Evolutionary conservation across 805 yeast genomes (phyloP), one percentile per base, ranked within the genome.

Genomic region (Wickerhamomyces subpelliculosus): DNA sequence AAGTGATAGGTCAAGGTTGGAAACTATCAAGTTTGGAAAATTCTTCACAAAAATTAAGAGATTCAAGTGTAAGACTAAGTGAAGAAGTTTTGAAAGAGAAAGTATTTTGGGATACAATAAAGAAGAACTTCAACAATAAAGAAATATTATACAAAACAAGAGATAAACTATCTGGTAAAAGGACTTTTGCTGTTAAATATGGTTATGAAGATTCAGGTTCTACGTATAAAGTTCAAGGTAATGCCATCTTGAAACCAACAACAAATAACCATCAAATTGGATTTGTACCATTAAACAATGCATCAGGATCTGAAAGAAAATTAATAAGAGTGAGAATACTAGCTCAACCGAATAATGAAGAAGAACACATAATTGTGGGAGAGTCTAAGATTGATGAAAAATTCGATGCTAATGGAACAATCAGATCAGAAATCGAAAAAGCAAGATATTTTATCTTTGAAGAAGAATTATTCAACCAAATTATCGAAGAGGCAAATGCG

Each of bases 121-220:
- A 45, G 38, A 47, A 41, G 30, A 53, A 51, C 32, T 48, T 51
- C 36, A 51, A 55, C 24, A 46, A 51, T 17, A 72, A 70, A 40
- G 95, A 85, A 52, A 77, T 79, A 1, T 57, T 89, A 11, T 79
- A 81, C 51, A 84, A 83, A 47, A 68, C 80, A 20, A 70, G 78
- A 38, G 80, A 75, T 39, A 78, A 77, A 8, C 67, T 69, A 7
- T 57, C 69, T 0, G 67, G 76, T 16, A 73, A 76, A 9, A 64
- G 63, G 40, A 64, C 69, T 2, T 70, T 89, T 31, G 94, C 90
- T 4, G 82, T 90, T 27, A 86, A 84, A 50, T 93, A 84, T 54
- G 97, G 97, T 0, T 90, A 75, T 62, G 89, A 83, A 14, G 97
- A 89, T 58, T 78, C 95, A 0, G 98, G 97, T 0, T 84, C 95